A percentile compares a stretch with the other conserved stretches of the same genome.
phyloP scores from a whole-genome alignment of 257 asterid genomes.

The Fraxinus cuspidata region DNA sequence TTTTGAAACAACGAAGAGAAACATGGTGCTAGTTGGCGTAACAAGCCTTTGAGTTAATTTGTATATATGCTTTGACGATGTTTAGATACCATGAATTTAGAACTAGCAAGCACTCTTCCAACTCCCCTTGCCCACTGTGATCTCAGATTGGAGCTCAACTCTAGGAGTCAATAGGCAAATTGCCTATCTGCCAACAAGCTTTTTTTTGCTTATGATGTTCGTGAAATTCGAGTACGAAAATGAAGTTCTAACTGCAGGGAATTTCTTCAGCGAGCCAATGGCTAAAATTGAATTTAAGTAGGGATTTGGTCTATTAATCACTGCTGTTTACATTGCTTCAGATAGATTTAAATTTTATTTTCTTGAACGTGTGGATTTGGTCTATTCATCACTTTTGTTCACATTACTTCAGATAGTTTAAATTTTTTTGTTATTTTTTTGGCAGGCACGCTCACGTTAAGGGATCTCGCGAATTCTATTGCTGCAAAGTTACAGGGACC shows the following conservation, averaged over 20 bases:
- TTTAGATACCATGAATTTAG: too few species aligned
- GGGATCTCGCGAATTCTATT: slow-evolving; percentile 70
- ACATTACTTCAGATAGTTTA: slow-evolving; percentile 14
- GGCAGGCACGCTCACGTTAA: slow-evolving; percentile 82
- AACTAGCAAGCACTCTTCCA: not conserved
- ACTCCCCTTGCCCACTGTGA: not conserved
- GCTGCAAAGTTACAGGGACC: slow-evolving; percentile 76
- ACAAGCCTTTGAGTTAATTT: not conserved
- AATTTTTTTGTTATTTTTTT: not conserved
- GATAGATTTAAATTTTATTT: slow-evolving; percentile 10
- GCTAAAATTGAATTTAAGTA: slow-evolving; percentile 22
- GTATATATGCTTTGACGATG: not conserved
- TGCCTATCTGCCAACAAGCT: not conserved
- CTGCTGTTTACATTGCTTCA: slow-evolving; percentile 7
- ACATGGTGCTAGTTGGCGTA: not conserved
- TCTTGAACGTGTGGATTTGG: not conserved
- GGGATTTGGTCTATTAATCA: not conserved
- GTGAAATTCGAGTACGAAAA: not conserved
- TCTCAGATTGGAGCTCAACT: not conserved
- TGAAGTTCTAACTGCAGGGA: slow-evolving; percentile 3
- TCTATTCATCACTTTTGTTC: not conserved
- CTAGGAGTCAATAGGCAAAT: not conserved
- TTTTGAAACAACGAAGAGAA: not conserved
- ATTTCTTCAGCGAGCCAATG: slow-evolving; percentile 18
- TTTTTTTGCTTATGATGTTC: not conserved